Percentiles rank a stretch among this genome's conserved stretches.
These are phyloP conservation scores for Populus davidiana DNA, from an alignment of 345 rosid genomes.

Conservation along the genomic window DNA sequence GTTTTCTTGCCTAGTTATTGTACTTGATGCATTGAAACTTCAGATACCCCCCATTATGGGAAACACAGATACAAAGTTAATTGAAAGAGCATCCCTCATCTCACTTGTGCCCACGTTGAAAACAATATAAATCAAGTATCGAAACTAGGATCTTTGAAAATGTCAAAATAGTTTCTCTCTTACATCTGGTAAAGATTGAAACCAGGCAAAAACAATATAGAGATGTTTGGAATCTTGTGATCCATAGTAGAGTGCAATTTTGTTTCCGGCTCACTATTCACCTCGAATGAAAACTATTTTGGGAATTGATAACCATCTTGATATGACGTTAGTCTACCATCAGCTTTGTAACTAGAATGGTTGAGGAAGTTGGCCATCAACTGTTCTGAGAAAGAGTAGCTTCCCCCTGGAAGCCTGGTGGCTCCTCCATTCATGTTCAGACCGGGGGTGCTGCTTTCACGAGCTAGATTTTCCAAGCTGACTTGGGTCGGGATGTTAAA, in stretches of 20 bases:
- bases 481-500: constrained; percentile 27
- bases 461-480: constrained; percentile 26
- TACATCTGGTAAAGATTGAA: background rate
- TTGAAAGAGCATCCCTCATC: background rate
- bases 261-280: background rate
- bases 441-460: constrained; percentile 18
- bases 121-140: background rate
- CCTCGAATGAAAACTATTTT: constrained; percentile 11
- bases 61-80: background rate
- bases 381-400: constrained; percentile 30
- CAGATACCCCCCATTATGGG: background rate
- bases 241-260: background rate
- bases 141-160: background rate
- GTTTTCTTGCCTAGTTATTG: background rate
- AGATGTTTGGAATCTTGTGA: background rate
- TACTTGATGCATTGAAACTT: background rate
- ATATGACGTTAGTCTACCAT: constrained; percentile 29
- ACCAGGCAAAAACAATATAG: background rate
- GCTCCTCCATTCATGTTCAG: constrained; percentile 42
- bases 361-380: constrained; percentile 26
- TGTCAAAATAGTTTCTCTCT: background rate
- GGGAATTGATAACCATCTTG: constrained; percentile 27
- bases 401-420: constrained; percentile 26
- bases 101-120: background rate
- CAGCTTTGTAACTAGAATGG: constrained; percentile 23